Conservation (phyloP, 2,329 filamentous ascomycete species). For the Exophiala lecanii-corni region DNA sequence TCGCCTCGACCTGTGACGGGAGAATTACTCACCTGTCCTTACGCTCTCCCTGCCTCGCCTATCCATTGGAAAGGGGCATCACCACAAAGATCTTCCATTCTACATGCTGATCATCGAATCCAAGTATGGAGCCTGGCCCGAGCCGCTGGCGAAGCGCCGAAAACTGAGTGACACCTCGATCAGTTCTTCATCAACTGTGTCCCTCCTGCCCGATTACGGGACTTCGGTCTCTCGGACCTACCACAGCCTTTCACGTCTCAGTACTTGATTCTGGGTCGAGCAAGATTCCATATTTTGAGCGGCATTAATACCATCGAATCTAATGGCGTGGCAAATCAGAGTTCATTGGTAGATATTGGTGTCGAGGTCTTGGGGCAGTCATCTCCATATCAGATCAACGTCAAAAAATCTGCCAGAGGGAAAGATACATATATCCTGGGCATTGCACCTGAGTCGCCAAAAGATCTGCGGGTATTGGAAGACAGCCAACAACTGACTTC, state of each 20-base stretch:
- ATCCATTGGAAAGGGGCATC: no score
- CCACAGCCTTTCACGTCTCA: constrained; percentile 11
- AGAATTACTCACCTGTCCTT: no score
- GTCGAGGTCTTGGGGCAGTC: constrained; percentile 1
- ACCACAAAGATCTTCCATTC: no score
- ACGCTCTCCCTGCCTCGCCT: no score
- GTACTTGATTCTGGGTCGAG: constrained; percentile 12
- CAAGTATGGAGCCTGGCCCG: background rate
- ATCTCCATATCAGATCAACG: constrained; percentile 1
- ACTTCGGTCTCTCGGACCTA: background rate
- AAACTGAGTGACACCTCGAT: background rate
- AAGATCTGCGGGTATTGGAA: constrained; percentile 4
- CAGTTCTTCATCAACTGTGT: background rate
- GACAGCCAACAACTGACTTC: constrained; percentile 12
- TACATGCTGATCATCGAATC: background rate
- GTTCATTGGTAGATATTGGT: constrained; percentile 3
- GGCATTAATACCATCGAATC: background rate
- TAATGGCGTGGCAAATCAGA: background rate
- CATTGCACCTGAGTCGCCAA: constrained; percentile 2
- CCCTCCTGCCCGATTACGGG: no score
- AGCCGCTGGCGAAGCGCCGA: background rate
- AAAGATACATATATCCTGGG: background rate
- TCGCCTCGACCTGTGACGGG: no score
- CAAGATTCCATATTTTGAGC: background rate
- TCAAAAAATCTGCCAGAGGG: background rate